Conservation (phyloP, 1,139 yeast species). For the Suhomyces chickasaworum region DNA sequence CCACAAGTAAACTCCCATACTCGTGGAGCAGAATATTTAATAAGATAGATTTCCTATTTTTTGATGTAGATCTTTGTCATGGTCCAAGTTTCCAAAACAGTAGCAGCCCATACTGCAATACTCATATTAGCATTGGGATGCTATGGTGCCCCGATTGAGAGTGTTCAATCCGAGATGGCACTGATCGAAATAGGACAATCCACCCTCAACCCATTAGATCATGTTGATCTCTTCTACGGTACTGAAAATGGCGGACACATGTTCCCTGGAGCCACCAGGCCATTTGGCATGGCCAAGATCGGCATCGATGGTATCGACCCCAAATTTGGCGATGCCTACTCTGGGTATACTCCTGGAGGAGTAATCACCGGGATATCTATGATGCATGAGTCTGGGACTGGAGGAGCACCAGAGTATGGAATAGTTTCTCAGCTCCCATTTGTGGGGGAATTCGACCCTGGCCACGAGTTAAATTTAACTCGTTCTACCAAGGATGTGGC, state of each 20-base stretch:
- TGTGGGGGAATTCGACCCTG: neutral
- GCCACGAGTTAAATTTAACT: neutral
- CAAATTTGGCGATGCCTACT: slow-evolving; percentile 2
- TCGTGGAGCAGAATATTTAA: no score
- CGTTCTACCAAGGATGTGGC: neutral
- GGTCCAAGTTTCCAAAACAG: neutral
- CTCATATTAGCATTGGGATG: neutral
- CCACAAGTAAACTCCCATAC: no score
- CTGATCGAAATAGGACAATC: no score
- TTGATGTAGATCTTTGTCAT: neutral
- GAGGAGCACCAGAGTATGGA: neutral
- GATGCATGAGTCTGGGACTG: neutral
- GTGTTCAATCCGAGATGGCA: no score
- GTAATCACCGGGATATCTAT: neutral
- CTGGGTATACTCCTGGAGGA: neutral
- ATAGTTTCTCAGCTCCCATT: neutral
- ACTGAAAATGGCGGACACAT: slow-evolving; percentile 33
- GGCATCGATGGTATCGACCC: slow-evolving; percentile 36
- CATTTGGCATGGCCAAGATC: slow-evolving; percentile 43
- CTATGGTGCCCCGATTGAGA: neutral
- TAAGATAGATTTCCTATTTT: no score
- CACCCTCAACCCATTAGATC: neutral
- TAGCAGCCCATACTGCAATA: no score
- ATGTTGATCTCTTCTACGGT: neutral
- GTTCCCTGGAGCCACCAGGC: slow-evolving; percentile 41